A percentile compares a stretch with the other conserved stretches of the same genome.
phyloP scores from a whole-genome alignment of 257 asterid genomes.

The Petrea volubilis region DNA sequence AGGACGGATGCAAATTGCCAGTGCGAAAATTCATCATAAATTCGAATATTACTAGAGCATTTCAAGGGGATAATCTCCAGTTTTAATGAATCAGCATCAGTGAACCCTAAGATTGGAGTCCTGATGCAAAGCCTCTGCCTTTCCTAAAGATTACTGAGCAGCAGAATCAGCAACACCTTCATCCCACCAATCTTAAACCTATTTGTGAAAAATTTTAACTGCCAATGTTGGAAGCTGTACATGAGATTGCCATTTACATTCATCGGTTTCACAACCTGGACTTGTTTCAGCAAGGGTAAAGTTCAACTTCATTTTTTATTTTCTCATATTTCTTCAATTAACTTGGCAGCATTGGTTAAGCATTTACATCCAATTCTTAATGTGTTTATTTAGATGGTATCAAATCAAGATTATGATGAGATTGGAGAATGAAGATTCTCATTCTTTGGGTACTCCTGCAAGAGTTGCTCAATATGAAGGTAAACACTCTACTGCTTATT shows the following conservation, averaged over 20 bases:
- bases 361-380: conserved; percentile 5
- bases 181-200: conserved; percentile 28
- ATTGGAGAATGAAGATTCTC: conserved; percentile 71
- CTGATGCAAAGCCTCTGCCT: conserved; percentile 46
- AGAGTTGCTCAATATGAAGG: conserved; percentile 95
- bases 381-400: conserved; percentile 63
- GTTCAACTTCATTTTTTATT: conserved; percentile 1
- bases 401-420: conserved; percentile 80
- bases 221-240: conserved; percentile 77
- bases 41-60: conserved; percentile 57
- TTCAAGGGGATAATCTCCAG: conserved; percentile 60
- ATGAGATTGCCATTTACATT: conserved; percentile 84
- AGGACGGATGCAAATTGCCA: conserved; percentile 43
- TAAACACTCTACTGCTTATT: conserved; percentile 25
- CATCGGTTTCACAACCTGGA: conserved; percentile 93
- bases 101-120: conserved; percentile 33
- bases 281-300: conserved; percentile 87
- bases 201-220: conserved; percentile 20
- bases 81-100: conserved; percentile 29
- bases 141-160: conserved; percentile 29
- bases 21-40: conserved; percentile 33
- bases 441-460: conserved; percentile 65
- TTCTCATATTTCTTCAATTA: not conserved
- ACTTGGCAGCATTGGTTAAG: conserved; percentile 7
- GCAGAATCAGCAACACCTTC: conserved; percentile 35